Base-by-base conservation (phyloP, 805 yeast species). In the Grigorovia jiainica region DNA sequence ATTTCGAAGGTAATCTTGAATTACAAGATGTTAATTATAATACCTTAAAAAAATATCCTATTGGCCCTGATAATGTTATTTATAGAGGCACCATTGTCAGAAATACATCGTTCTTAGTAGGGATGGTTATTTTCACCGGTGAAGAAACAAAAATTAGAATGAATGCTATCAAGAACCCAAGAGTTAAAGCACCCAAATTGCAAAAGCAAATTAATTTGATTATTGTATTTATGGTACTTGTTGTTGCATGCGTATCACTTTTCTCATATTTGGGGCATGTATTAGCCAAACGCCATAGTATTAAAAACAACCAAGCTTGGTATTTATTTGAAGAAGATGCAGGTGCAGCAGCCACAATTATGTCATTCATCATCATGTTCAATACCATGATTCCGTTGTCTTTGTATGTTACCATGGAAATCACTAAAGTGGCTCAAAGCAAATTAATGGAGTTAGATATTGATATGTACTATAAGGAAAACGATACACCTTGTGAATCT, bases 281-380 rank as follows among this genome's bases (percentile, higher is more conserved):
- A 37, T 43, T 87, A 5, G 64, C 63, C 23, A 58, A 67, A 8
- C 55, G 58, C 6, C 51, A 54, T 19, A 39, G 44, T 7, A 52
- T 55, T 23, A 55, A 65, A 29, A 63, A 66, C 36, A 66, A 69
- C 25, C 65, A 58, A 27, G 71, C 73, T 41, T 87, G 97, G 97
- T 94, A 89, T 56, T 60, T 87, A 21, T 63, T 66, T 36, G 75
- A 73, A 4, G 70, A 76, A 51, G 92, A 84, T 50, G 95, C 82
- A 0, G 94, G 95, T 18, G 73, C 77, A 17, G 90, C 95, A 2
- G 83, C 95, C 1, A 85, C 95, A 0, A 71, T 92, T 39, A 89
- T 92, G 95, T 87, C 97, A 2, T 94, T 84, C 62, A 82, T 92
- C 48, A 90, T 92, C 68, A 90, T 92, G 97, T 90, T 82, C 67